Conservation (phyloP, 2,329 filamentous ascomycete genomes). For the Xylaria sp. region DNA sequence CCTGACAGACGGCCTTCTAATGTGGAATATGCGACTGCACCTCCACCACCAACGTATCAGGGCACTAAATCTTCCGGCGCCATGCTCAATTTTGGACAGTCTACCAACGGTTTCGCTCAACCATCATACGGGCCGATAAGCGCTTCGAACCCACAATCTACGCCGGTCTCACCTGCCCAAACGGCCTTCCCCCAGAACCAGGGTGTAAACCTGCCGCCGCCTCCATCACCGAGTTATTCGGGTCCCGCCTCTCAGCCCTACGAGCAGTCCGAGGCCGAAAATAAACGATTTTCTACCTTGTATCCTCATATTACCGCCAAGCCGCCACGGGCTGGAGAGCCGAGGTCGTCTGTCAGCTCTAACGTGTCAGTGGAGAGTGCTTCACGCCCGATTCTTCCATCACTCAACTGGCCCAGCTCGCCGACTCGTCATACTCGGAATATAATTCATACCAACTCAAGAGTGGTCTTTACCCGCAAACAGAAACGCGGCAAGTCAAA, state of each 20-base stretch:
- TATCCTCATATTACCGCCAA: slow-evolving; percentile 33
- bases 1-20: slow-evolving; percentile 40
- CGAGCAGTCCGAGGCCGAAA: slow-evolving; percentile 34
- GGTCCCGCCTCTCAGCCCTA: slow-evolving; percentile 31
- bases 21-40: slow-evolving; percentile 37
- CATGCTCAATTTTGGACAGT: slow-evolving; percentile 38
- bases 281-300: slow-evolving; percentile 34
- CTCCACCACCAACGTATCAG: slow-evolving; percentile 38
- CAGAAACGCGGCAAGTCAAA: slow-evolving; percentile 34
- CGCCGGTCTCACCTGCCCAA: slow-evolving; percentile 40
- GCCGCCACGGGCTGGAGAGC: slow-evolving; percentile 26
- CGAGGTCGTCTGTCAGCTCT: slow-evolving; percentile 35
- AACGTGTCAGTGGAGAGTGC: slow-evolving; percentile 33
- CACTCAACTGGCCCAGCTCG: slow-evolving; percentile 32
- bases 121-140: slow-evolving; percentile 38
- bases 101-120: slow-evolving; percentile 33
- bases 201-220: slow-evolving; percentile 15
- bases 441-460: slow-evolving; percentile 31
- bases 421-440: slow-evolving; percentile 33
- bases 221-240: slow-evolving; percentile 26
- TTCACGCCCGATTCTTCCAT: slow-evolving; percentile 32
- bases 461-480: slow-evolving; percentile 29
- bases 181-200: slow-evolving; percentile 33
- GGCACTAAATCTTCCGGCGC: slow-evolving; percentile 31
- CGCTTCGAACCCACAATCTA: slow-evolving; percentile 35